Evolutionary conservation across 208 protist genomes (phyloP).

Genomic region (Wallacemonas rigidus): DNA sequence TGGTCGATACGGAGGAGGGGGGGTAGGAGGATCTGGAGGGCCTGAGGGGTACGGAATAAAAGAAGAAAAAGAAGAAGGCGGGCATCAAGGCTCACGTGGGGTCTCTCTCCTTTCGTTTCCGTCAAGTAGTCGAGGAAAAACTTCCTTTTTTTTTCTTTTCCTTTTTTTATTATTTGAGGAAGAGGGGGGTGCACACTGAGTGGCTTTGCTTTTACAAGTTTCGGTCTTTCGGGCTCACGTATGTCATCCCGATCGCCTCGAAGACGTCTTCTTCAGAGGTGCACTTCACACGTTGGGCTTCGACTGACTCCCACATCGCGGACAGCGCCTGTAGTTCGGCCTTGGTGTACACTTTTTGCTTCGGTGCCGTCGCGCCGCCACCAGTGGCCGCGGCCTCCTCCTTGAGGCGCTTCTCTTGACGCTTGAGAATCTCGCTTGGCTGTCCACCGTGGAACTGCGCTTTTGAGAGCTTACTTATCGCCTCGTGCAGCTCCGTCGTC

Average conservation of each 20-base stretch:
- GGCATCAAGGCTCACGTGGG: too few species aligned
- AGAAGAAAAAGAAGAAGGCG: too few species aligned
- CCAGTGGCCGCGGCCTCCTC: slow-evolving; percentile 8
- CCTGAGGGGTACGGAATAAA: too few species aligned
- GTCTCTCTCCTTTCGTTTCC: too few species aligned
- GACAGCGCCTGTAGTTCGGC: slow-evolving; percentile 47
- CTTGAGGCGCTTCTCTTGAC: slow-evolving; percentile 26
- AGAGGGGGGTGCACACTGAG: too few species aligned
- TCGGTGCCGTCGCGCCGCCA: slow-evolving; percentile 6
- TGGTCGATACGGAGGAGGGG: too few species aligned
- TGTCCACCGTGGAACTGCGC: slow-evolving; percentile 51
- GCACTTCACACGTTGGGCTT: slow-evolving; percentile 68
- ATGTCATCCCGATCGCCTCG: slow-evolving; percentile 72
- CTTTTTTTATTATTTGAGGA: too few species aligned
- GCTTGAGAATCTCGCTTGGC: slow-evolving; percentile 18
- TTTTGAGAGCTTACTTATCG: slow-evolving; percentile 66
- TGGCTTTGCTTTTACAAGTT: slow-evolving; percentile 33
- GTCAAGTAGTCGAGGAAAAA: too few species aligned
- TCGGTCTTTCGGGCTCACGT: slow-evolving; percentile 73
- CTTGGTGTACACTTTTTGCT: slow-evolving; percentile 26
- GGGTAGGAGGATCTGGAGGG: too few species aligned
- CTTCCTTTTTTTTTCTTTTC: too few species aligned
- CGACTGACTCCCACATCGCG: slow-evolving; percentile 52
- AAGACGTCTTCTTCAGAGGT: slow-evolving; percentile 77
- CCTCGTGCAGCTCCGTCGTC: slow-evolving; percentile 44